Conservation (phyloP, 345 rosid genomes). For the Gossypium australe region DNA sequence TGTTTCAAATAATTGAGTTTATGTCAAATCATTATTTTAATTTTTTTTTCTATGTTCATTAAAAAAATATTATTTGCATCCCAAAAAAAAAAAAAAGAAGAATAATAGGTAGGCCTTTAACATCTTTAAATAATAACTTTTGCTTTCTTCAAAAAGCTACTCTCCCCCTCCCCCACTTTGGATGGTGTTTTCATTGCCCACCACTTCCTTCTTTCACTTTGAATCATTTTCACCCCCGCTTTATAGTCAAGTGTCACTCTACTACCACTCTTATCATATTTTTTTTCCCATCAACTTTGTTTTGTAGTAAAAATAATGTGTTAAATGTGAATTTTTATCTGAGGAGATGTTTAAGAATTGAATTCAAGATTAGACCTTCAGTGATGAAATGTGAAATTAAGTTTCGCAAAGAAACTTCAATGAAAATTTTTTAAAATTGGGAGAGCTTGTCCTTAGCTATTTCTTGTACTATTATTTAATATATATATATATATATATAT, state of each 20-base stretch:
- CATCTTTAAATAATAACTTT: constrained; percentile 13
- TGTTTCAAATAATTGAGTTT: background rate
- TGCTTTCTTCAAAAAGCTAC: constrained; percentile 17
- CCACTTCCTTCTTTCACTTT: background rate
- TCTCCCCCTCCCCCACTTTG: constrained; percentile 26
- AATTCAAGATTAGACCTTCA: too few relatives aligned
- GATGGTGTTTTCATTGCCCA: constrained; percentile 13
- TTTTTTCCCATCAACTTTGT: too few relatives aligned
- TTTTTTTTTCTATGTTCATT: background rate
- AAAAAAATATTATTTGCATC: too few relatives aligned
- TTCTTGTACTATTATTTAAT: background rate
- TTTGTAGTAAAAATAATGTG: too few relatives aligned
- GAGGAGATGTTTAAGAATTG: too few relatives aligned
- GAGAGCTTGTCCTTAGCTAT: too few relatives aligned
- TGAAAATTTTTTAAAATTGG: too few relatives aligned
- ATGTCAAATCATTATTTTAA: background rate
- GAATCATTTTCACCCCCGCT: background rate
- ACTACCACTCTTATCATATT: too few relatives aligned
- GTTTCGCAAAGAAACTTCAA: too few relatives aligned
- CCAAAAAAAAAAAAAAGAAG: background rate
- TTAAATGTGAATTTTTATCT: too few relatives aligned
- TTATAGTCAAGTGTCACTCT: too few relatives aligned
- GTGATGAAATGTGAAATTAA: too few relatives aligned
- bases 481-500: background rate
- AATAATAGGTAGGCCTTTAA: background rate